Evolutionary conservation across 805 yeast species (phyloP), one percentile per base, ranked within the genome.

Genomic region (Candida mattraensis): DNA sequence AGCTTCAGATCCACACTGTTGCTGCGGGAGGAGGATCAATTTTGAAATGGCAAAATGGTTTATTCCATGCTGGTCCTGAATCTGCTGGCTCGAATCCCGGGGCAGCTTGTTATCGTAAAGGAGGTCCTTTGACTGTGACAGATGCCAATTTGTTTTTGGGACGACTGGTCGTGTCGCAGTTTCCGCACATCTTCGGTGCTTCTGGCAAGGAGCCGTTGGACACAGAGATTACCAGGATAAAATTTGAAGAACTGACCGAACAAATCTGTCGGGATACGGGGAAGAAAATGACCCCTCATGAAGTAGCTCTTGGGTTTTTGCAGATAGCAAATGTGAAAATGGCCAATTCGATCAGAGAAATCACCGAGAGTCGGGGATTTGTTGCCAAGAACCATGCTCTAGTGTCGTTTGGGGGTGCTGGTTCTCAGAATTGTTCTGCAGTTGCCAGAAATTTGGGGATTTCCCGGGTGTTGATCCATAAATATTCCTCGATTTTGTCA

Each of bases 11-110:
- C 29, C 53, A 58, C 38, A 62, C 67, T 2, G 67, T 62, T 76
- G 81, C 85, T 7, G 89, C 91, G 5, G 87, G 87, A 5, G 43
- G 43, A 15, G 43, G 43, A 4, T 60, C 65, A 2, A 57, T 63
- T 8, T 40, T 63, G 16, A 50, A 52, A 23, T 63, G 54, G 42
- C 51, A 53, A 38, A 61, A 62, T 34, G 67, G 67, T 15, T 50
- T 60, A n/a, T 68, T 68, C 43, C 60, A 58, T n/a, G 74, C 68
- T 24, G 74, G 74, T 8, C 74, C 74, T 4, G 72, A 69, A 44
- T 65, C 71, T 28, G 73, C 74, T 4, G 58, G 67, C 29, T 64
- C 72, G 2, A 67, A 69, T 39, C 74, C 74, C 3, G 74, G 74
- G 16, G 72, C 74, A 13, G 71, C 72, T n/a, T 68, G 73, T 47